Conservation (phyloP, 2,329 filamentous ascomycete species). For the Hysterium pulicare region DNA sequence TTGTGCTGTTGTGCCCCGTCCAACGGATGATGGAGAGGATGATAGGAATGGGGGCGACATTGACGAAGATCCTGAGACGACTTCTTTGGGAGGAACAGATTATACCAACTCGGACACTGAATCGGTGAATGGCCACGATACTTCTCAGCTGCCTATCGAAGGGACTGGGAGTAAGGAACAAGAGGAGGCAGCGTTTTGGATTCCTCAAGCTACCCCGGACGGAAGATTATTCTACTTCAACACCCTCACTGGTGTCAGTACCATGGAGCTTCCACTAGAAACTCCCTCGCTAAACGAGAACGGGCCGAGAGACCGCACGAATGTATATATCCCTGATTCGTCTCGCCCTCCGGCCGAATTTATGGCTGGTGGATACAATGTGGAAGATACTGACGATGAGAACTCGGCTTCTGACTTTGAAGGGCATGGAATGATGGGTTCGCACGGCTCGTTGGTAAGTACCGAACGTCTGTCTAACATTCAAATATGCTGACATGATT, state of each 20-base stretch:
- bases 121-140: conserved; percentile 36
- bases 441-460: conserved; percentile 66
- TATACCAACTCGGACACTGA: conserved; percentile 47
- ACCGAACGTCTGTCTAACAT: background rate
- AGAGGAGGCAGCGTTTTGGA: conserved; percentile 95
- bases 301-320: conserved; percentile 83
- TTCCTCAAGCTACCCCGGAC: conserved; percentile 92
- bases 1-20: conserved; percentile 77
- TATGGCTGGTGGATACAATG: conserved; percentile 77
- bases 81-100: conserved; percentile 41
- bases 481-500: conserved; percentile 19
- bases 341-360: conserved; percentile 87
- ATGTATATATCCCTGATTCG: conserved; percentile 83
- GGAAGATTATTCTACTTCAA: conserved; percentile 97
- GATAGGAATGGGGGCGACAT: conserved; percentile 55
- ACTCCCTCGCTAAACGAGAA: conserved; percentile 79
- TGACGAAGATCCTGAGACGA: conserved; percentile 45
- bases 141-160: conserved; percentile 63
- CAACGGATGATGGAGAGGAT: conserved; percentile 67
- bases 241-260: conserved; percentile 91
- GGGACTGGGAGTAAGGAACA: conserved; percentile 62
- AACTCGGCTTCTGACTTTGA: conserved; percentile 80
- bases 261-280: conserved; percentile 90
- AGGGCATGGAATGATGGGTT: conserved; percentile 69
- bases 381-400: conserved; percentile 87